phyloP scores from a whole-genome alignment of 2,329 filamentous ascomycete genomes.

The Calonectria pseudoreteaudii region DNA sequence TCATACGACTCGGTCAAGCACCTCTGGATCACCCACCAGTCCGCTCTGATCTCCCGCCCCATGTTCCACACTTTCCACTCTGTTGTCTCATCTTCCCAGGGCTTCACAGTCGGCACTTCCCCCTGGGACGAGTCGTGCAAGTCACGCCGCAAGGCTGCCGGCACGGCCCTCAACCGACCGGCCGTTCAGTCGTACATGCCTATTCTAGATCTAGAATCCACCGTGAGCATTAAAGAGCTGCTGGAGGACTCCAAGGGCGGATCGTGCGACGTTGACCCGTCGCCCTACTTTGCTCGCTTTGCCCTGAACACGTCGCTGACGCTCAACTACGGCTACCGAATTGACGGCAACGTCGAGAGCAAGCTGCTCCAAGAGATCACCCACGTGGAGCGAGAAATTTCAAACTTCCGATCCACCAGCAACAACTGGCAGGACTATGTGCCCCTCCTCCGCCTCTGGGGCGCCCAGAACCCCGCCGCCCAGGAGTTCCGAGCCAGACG shows the following conservation, averaged over 20 bases:
- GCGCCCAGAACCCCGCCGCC: constrained; percentile 71
- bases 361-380: constrained; percentile 79
- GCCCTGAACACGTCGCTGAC: constrained; percentile 83
- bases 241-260: constrained; percentile 73
- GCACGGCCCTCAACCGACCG: constrained; percentile 81
- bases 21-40: constrained; percentile 84
- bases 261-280: constrained; percentile 74
- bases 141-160: constrained; percentile 79
- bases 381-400: constrained; percentile 79
- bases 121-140: constrained; percentile 89
- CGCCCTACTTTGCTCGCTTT: constrained; percentile 79
- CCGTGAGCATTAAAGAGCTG: constrained; percentile 78
- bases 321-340: constrained; percentile 83
- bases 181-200: constrained; percentile 85
- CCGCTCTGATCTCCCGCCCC: constrained; percentile 80
- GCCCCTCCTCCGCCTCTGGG: constrained; percentile 76
- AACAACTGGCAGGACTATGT: constrained; percentile 91
- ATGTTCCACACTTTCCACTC: constrained; percentile 86
- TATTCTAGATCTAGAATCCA: constrained; percentile 82
- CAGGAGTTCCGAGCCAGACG: constrained; percentile 74
- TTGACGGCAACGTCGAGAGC: constrained; percentile 76
- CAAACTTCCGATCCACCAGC: constrained; percentile 81
- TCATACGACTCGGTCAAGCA: constrained; percentile 79
- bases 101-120: constrained; percentile 85
- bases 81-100: constrained; percentile 80